Evolutionary conservation across 2,329 filamentous ascomycete species (phyloP), one percentile per base, ranked within the genome.

Genomic region (Xylariaceae sp.): DNA sequence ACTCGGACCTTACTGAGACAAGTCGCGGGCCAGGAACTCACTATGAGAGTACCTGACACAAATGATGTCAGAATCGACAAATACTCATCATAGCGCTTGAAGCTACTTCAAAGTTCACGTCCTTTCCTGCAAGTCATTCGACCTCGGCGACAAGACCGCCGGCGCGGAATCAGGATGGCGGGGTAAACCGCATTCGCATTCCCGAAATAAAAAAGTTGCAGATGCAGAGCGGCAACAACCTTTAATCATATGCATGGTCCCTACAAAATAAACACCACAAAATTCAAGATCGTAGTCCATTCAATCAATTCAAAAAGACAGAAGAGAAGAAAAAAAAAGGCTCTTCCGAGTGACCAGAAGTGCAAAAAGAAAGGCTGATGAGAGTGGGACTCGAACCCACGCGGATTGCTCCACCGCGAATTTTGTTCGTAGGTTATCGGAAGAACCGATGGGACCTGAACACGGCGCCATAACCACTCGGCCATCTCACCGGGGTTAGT

Each of bases 321-420:
- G 17, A 35, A 6, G 9, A 11, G 4, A 2, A 37, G 30, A n/a
- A 30, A 34, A 51, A 45, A 47, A 47, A 15, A 10, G 55, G 37
- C 15, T 51, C 11, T 34, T 7, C 7, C 34, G 4, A 13, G 2
- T 6, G 8, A 11, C 13, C 4, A 9, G 23, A 50, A 13, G 10
- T 13, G 13, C 49, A 60, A 65, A 58, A 58, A 4, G 11, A 9
- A 48, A 48, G 1, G 52, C 47, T 73, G 72, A 74, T 67, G 65
- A 72, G 67, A 72, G 72, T 74, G 72, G 71, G 72, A 74, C 68
- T 74, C 70, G 72, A 74, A 74, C 73, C 72, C 72, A 74, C 72
- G 72, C 70, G 72, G 72, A 73, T 72, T 72, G 68, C 70, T 70
- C 69, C 68, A 72, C 68, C 68, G 67, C 69, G 69, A 72, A 56